Conservation (phyloP, 2,329 filamentous ascomycete genomes). For the Ophiocordyceps unilateralis region DNA sequence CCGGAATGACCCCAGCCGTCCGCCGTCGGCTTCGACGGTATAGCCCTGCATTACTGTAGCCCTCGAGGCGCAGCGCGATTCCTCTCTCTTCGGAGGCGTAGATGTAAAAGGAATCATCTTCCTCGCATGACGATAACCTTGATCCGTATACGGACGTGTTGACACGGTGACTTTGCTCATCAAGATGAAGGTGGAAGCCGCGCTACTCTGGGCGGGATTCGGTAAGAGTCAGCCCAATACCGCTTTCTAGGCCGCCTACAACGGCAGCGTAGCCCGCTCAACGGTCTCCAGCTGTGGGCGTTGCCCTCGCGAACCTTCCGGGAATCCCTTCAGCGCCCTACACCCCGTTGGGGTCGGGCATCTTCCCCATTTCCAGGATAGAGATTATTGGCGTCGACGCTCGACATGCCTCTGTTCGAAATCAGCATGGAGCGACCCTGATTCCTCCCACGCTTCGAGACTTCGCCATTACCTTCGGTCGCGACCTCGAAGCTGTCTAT, state of each 20-base stretch:
- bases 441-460: slow-evolving; percentile 31
- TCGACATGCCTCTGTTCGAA: slow-evolving; percentile 19
- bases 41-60: too few relatives aligned
- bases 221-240: too few relatives aligned
- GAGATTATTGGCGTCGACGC: slow-evolving; percentile 26
- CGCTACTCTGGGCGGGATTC: neutral
- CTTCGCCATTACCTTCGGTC: slow-evolving; percentile 28
- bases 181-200: neutral
- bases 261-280: too few relatives aligned
- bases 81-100: too few relatives aligned
- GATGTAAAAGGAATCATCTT: too few relatives aligned
- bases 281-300: neutral
- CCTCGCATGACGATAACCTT: too few relatives aligned
- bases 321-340: slow-evolving; percentile 19
- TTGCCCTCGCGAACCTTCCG: neutral
- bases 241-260: too few relatives aligned
- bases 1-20: too few relatives aligned
- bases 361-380: slow-evolving; percentile 11
- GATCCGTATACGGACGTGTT: neutral
- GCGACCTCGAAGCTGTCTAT: slow-evolving; percentile 13
- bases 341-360: slow-evolving; percentile 4
- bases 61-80: too few relatives aligned
- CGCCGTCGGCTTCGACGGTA: too few relatives aligned
- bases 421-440: slow-evolving; percentile 28
- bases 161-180: neutral